Evolutionary conservation across 2,329 filamentous ascomycete species (phyloP).

Genomic region (Xylariaceae sp.): DNA sequence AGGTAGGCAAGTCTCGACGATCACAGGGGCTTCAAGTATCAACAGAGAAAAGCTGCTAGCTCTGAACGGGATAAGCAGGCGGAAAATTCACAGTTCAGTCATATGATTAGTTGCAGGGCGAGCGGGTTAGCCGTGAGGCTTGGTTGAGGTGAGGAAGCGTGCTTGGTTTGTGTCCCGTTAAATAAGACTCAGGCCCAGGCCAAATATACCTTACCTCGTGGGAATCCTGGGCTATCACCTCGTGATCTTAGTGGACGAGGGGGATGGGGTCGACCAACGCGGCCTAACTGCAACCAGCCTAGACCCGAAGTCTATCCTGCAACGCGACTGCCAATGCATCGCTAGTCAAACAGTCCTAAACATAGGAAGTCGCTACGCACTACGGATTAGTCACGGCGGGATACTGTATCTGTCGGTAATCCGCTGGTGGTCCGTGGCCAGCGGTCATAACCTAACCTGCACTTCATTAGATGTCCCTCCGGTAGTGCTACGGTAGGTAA

Average conservation of each 20-base stretch:
- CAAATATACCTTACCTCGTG: not conserved
- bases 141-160: not conserved
- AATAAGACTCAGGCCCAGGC: not conserved
- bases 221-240: not conserved
- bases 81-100: not conserved
- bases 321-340: not conserved
- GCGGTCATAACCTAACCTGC: too few species aligned
- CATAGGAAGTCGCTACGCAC: not conserved
- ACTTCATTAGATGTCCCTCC: not conserved
- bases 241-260: not conserved
- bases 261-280: not conserved
- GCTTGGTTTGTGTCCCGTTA: not conserved
- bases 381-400: not conserved
- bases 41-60: too few species aligned
- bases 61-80: not conserved
- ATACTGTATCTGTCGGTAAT: not conserved
- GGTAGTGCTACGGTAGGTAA: not conserved
- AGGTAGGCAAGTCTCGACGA: not conserved
- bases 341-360: not conserved
- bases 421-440: too few species aligned
- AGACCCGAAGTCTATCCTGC: not conserved
- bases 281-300: constrained; percentile 1
- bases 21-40: too few species aligned
- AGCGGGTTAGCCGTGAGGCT: not conserved
- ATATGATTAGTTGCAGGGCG: not conserved